phyloP scores from a whole-genome alignment of 2,329 filamentous ascomycete species.

The Colletotrichum phormii region DNA sequence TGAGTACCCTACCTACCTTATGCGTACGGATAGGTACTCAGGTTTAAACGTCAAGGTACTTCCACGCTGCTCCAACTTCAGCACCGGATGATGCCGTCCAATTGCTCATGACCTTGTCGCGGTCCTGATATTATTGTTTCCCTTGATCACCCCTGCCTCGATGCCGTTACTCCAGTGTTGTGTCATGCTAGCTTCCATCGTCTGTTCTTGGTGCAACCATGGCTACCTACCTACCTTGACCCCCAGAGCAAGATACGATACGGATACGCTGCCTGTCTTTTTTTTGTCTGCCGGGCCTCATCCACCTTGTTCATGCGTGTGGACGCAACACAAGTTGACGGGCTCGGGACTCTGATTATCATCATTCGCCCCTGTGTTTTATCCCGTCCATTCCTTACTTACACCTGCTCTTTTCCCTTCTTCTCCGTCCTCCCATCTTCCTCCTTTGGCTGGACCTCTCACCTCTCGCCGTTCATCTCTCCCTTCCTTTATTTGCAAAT shows the following conservation, averaged over 20 bases:
- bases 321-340: neutral
- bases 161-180: slow-evolving; percentile 4
- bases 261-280: slow-evolving; percentile 14
- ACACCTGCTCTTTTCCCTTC: slow-evolving; percentile 3
- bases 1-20: neutral
- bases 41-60: slow-evolving; percentile 1
- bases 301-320: neutral
- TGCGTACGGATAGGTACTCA: neutral
- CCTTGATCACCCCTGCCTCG: neutral
- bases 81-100: neutral
- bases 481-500: neutral
- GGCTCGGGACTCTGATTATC: slow-evolving; percentile 1
- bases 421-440: neutral
- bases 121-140: slow-evolving; percentile 8
- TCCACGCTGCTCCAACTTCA: neutral
- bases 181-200: slow-evolving; percentile 21
- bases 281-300: slow-evolving; percentile 2
- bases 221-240: neutral
- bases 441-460: neutral
- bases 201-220: slow-evolving; percentile 26
- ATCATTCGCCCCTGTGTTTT: slow-evolving; percentile 15
- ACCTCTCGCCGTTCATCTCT: no score
- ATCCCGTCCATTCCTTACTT: neutral
- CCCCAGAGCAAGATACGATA: slow-evolving; percentile 22
- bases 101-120: neutral